Percentiles rank a stretch among this genome's conserved stretches.
Evolutionary conservation across 2,329 filamentous ascomycete species (phyloP).

Genomic region (Xylaria sp.): DNA sequence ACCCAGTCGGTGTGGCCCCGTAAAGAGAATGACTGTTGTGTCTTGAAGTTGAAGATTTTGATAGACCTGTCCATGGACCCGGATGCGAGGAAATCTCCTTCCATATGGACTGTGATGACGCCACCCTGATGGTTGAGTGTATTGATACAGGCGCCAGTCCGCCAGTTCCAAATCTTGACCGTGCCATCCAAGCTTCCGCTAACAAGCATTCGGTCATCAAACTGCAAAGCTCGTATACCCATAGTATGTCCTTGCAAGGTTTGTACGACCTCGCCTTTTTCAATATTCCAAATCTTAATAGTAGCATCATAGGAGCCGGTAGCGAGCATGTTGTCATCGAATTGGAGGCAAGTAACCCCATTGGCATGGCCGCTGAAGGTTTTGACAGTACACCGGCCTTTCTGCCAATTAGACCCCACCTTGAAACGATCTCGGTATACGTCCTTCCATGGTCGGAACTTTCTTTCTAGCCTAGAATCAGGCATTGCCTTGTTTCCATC

Average conservation of each 20-base stretch:
- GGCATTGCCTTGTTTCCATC: slow-evolving; percentile 32
- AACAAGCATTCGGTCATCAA: slow-evolving; percentile 91
- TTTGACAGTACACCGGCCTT: slow-evolving; percentile 86
- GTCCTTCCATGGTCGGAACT: slow-evolving; percentile 88
- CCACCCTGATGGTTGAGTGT: slow-evolving; percentile 84
- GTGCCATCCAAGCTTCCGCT: slow-evolving; percentile 89
- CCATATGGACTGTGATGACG: slow-evolving; percentile 89
- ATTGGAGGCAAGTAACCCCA: slow-evolving; percentile 74
- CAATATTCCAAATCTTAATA: slow-evolving; percentile 95
- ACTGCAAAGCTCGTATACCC: slow-evolving; percentile 89
- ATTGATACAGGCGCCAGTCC: slow-evolving; percentile 85
- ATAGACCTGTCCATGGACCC: slow-evolving; percentile 91
- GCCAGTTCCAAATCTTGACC: slow-evolving; percentile 96
- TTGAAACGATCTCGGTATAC: slow-evolving; percentile 96
- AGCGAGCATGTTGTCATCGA: slow-evolving; percentile 90
- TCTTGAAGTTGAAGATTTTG: slow-evolving; percentile 92
- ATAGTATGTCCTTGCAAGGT: slow-evolving; percentile 84
- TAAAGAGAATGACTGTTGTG: slow-evolving; percentile 81
- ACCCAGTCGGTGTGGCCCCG: slow-evolving; percentile 94
- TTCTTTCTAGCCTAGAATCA: slow-evolving; percentile 56
- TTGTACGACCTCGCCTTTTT: slow-evolving; percentile 86
- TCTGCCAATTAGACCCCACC: slow-evolving; percentile 97
- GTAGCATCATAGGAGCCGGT: slow-evolving; percentile 96
- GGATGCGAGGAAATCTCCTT: slow-evolving; percentile 83
- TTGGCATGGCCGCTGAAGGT: slow-evolving; percentile 89